Conservation (phyloP, 2,329 filamentous ascomycete species). For the Ophiosphaerella narmari region DNA sequence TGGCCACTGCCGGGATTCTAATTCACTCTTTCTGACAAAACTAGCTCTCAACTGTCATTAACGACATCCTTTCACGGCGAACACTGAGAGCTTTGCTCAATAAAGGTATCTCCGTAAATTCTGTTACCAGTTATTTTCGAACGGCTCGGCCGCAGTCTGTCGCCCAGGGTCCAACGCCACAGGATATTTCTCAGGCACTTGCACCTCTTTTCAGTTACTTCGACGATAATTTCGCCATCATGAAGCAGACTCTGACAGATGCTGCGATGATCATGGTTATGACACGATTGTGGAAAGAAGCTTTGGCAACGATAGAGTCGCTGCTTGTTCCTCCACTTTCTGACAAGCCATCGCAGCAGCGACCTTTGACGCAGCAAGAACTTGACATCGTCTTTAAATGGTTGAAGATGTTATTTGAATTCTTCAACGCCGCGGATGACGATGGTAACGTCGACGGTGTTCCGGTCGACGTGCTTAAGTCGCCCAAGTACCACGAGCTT, state of each 20-base stretch:
- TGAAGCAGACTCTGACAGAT: slow-evolving; percentile 94
- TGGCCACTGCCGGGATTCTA: background rate
- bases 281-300: slow-evolving; percentile 97
- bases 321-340: slow-evolving; percentile 91
- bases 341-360: slow-evolving; percentile 88
- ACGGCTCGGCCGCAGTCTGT: slow-evolving; percentile 54
- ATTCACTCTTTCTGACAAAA: slow-evolving; percentile 14
- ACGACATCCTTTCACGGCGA: slow-evolving; percentile 80
- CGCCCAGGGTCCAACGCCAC: slow-evolving; percentile 64
- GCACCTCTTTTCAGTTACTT: slow-evolving; percentile 91
- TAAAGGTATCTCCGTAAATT: slow-evolving; percentile 72
- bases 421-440: slow-evolving; percentile 93
- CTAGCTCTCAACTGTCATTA: slow-evolving; percentile 90
- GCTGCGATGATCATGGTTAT: slow-evolving; percentile 99
- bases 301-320: slow-evolving; percentile 85
- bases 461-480: slow-evolving; percentile 88
- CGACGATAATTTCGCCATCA: slow-evolving; percentile 97
- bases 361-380: slow-evolving; percentile 81
- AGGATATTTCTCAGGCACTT: slow-evolving; percentile 79
- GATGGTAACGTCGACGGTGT: slow-evolving; percentile 85
- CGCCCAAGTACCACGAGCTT: slow-evolving; percentile 97
- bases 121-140: slow-evolving; percentile 70
- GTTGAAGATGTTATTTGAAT: slow-evolving; percentile 86
- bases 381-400: slow-evolving; percentile 94
- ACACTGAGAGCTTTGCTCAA: slow-evolving; percentile 76